Percentiles rank a stretch among this genome's conserved stretches.
Conservation (phyloP, 176 grass and related monocot genomes). For the Puccinellia tenuiflora region DNA sequence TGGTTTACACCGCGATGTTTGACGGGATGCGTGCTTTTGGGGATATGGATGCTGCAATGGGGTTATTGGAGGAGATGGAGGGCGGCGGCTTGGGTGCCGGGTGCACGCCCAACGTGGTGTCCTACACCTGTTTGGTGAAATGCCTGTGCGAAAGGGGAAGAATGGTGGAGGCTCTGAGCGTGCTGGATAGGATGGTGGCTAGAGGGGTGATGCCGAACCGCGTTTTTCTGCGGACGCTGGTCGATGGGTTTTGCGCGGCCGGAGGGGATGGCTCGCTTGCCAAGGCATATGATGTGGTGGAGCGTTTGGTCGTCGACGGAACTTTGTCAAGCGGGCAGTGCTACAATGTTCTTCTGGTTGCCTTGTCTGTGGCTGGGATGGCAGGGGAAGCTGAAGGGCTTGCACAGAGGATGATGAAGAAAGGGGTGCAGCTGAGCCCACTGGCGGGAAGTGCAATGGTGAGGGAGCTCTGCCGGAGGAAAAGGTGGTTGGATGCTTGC, state of each 20-base stretch:
- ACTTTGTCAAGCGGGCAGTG: conserved; percentile 37
- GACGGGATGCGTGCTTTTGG: conserved; percentile 52
- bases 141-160: conserved; percentile 51
- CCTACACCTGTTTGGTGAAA: conserved; percentile 89
- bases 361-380: conserved; percentile 39
- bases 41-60: conserved; percentile 31
- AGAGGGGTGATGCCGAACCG: conserved; percentile 58
- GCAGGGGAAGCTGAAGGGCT: conserved; percentile 46
- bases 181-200: conserved; percentile 61
- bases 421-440: conserved; percentile 42
- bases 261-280: not conserved
- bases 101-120: conserved; percentile 67
- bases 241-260: conserved; percentile 41
- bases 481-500: conserved; percentile 53
- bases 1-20: conserved; percentile 66
- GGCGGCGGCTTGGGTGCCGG: not conserved
- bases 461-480: conserved; percentile 39
- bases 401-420: conserved; percentile 50
- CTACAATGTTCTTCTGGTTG: conserved; percentile 63
- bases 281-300: conserved; percentile 34
- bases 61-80: conserved; percentile 64
- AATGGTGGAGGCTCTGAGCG: conserved; percentile 37
- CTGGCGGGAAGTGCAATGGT: conserved; percentile 46
- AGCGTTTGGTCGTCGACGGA: conserved; percentile 43
- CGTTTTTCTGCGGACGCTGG: conserved; percentile 47